Evolutionary conservation across 1,139 yeast genomes (phyloP), one percentile per base, ranked within the genome.

Genomic region (Hemisphaericaspora xylofermentans): DNA sequence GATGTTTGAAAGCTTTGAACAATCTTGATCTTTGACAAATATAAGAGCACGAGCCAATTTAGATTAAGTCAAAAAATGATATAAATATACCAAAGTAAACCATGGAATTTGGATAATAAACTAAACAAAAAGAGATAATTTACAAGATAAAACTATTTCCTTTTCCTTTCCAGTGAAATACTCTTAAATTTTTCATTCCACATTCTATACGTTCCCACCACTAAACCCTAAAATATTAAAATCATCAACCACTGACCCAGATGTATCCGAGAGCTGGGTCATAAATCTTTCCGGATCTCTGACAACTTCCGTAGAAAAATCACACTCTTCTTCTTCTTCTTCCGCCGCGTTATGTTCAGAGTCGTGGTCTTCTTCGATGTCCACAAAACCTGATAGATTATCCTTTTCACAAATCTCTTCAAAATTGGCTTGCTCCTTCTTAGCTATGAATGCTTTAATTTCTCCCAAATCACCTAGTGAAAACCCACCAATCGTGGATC

Each of bases 381-480:
- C 51, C 15, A 49, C 53, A 37, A 33, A 48, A 13, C 41, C 43
- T 13, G 49, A 33, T 39, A 52, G 41, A 35, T 50, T 47, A 36
- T 52, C 56, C 28, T 44, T 39, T 16, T 41, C 39, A 33, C 56
- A 52, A 13, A 52, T 45, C 15, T 45, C 46, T 35, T 51, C 49
- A 42, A 52, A 52, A 19, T 41, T 43, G 7, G 21, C 38, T 34
- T 46, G 48, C 27, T 51, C 53, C 25, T 41, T 40, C 30, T 42
- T 44, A 3, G 43, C 40, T 15, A 50, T 43, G 4, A 49, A 36
- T 3, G 42, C 26, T 27, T 46, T 50, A 10, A 50, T 38, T 12
- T 50, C 46, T 27, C 48, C 44, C 35, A 52, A 44, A 21, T 50
- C 51, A 32, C 30, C 31, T 17, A 52, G 37, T 5, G 53, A 37